Base-by-base conservation (phyloP, 441 rosid genomes). In the Eugenia klotzschiana region DNA sequence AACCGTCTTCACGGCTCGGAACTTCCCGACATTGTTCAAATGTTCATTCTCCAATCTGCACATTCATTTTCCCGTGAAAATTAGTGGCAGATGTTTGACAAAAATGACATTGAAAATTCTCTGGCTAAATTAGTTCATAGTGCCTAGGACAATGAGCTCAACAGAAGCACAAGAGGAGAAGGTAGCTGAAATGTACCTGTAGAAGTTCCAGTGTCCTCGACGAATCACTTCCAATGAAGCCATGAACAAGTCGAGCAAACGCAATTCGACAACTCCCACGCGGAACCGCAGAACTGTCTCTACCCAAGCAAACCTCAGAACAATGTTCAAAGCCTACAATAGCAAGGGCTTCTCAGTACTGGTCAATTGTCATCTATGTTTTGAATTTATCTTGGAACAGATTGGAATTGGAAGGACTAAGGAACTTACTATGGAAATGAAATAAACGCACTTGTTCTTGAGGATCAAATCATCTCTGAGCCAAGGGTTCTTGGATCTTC, bases 191-290 rank as follows among this genome's bases (percentile, higher is more conserved):
- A 37, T 18, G 29, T 87, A 95, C 99, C 98, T 92, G 91, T 97
- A 96, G 80, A 96, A 97, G 86, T 96, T 97, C 99, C 99, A 96
- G 41, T 97, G 99, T 26, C 99, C 99, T 84, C 99, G 86, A 16
- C 98, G 91, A 79, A 94, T 94, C 72, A 96, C 98, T 91, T 97
- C 99, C 46, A 93, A 87, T 1, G 98, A 94, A 22, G 99, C 99
- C 87, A 97, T 82, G 89, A 92, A 90, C 87, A 97, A 96, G 81
- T 96, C 99, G 58, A 97, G 84, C 89, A 96, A 85, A n/a, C 91
- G 89, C 14, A 94, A 90, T 87, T 93, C 92, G 2, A 92, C 87
- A 1, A 79, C 88, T 82, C 52, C 90, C 58, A 88, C 80, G 0
- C 89, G 92, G 81, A 95, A 91, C 27, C 88, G 82, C 88, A 97